These are phyloP conservation scores for Syncephalis fuscata DNA, from an alignment of 371 early-diverging fungal species.

Conservation along the genomic window DNA sequence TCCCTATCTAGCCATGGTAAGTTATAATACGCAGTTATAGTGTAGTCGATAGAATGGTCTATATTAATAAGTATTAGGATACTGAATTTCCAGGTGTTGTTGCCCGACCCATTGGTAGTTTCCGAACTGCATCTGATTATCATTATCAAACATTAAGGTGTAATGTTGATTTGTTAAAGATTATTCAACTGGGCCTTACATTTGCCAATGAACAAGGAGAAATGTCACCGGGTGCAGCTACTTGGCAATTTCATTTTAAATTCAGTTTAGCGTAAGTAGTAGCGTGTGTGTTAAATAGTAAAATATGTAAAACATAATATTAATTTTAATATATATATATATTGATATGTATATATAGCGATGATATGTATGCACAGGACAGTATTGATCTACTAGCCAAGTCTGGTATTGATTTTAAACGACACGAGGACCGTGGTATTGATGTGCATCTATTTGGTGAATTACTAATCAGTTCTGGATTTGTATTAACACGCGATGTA, in stretches of 20 bases:
- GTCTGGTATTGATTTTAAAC: slow-evolving; percentile 97
- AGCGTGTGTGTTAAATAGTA: too few species aligned
- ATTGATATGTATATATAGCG: slow-evolving; percentile 13
- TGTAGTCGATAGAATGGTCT: not conserved
- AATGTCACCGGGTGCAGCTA: slow-evolving; percentile 74
- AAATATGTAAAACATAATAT: too few species aligned
- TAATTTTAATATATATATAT: not conserved
- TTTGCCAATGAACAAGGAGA: slow-evolving; percentile 91
- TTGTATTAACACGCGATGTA: slow-evolving; percentile 86
- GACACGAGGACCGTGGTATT: slow-evolving; percentile 95
- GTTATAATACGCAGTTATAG: not conserved
- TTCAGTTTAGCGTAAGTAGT: slow-evolving; percentile 65
- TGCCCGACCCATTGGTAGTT: slow-evolving; percentile 95
- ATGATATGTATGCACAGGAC: slow-evolving; percentile 99
- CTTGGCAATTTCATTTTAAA: slow-evolving; percentile 99
- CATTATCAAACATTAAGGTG: slow-evolving; percentile 97
- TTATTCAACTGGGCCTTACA: slow-evolving; percentile 98
- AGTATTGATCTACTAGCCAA: slow-evolving; percentile 95
- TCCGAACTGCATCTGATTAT: slow-evolving; percentile 88
- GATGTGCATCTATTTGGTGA: slow-evolving; percentile 95
- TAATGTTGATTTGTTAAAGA: slow-evolving; percentile 96
- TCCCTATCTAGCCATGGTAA: slow-evolving; percentile 94
- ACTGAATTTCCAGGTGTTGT: slow-evolving; percentile 99
- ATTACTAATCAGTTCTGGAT: slow-evolving; percentile 91
- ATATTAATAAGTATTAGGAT: slow-evolving; percentile 35